phyloP scores from a whole-genome alignment of 495 filamentous ascomycete species.

The Aspergillus homomorphus region DNA sequence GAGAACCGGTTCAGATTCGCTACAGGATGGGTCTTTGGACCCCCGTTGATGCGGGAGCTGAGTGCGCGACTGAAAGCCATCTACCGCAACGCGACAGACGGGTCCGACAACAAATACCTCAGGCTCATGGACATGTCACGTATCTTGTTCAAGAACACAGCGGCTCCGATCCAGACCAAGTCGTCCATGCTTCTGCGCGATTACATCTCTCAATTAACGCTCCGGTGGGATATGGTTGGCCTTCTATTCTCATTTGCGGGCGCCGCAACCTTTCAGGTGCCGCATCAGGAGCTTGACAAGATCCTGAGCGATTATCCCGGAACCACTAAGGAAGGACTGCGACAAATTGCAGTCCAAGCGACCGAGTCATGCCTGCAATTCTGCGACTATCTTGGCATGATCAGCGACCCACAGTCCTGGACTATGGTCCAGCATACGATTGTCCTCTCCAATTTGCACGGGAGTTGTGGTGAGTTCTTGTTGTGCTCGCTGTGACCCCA shows the following conservation, averaged over 20 bases:
- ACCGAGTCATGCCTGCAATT: constrained; percentile 32
- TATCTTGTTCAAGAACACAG: constrained; percentile 23
- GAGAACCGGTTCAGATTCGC: constrained; percentile 20
- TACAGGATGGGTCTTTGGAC: constrained; percentile 22
- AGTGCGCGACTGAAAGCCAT: not conserved
- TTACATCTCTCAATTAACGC: constrained; percentile 12
- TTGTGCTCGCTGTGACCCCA: too few relatives aligned
- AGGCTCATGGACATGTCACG: constrained; percentile 18
- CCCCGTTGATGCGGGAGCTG: not conserved
- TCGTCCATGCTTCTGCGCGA: constrained; percentile 21
- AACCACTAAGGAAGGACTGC: constrained; percentile 6
- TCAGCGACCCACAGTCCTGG: constrained; percentile 27
- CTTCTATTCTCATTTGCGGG: constrained; percentile 25
- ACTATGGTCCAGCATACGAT: constrained; percentile 21
- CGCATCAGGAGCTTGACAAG: constrained; percentile 9
- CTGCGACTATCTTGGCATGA: constrained; percentile 24
- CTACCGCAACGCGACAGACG: constrained; percentile 1
- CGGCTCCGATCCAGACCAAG: constrained; percentile 14
- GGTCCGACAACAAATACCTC: constrained; percentile 8
- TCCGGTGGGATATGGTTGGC: constrained; percentile 28
- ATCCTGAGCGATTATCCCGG: constrained; percentile 11
- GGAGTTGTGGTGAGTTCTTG: constrained; percentile 22
- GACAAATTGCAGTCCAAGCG: constrained; percentile 16
- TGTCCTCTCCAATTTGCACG: constrained; percentile 24
- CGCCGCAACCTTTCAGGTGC: constrained; percentile 16